Conservation (phyloP, 768 basidiomycete species). For the Mycena olivaceomarginata region DNA sequence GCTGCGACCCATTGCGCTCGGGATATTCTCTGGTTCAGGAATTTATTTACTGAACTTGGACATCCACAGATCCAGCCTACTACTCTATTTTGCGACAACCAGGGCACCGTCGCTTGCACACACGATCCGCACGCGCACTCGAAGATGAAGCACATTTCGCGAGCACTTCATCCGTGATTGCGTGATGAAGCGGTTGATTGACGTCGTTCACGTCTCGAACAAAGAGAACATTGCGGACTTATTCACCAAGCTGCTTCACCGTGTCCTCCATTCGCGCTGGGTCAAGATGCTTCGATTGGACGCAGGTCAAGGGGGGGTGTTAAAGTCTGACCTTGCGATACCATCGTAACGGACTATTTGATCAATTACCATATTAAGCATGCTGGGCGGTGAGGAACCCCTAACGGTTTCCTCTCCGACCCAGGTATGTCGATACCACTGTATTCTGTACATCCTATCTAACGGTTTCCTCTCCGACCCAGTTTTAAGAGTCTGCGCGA, state of each 20-base stretch:
- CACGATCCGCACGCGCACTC: constrained; percentile 50
- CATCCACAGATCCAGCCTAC: constrained; percentile 20
- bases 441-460: too few relatives aligned
- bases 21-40: constrained; percentile 26
- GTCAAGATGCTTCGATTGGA: constrained; percentile 28
- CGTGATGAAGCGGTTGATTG: constrained; percentile 43
- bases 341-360: too few relatives aligned
- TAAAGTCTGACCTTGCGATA: too few relatives aligned
- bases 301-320: constrained; percentile 34
- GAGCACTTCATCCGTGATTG: constrained; percentile 50
- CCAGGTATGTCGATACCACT: too few relatives aligned
- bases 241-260: constrained; percentile 50
- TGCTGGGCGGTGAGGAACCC: too few relatives aligned
- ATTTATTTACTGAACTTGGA: constrained; percentile 46
- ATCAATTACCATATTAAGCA: too few relatives aligned
- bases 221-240: constrained; percentile 49
- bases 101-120: constrained; percentile 41
- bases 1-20: constrained; percentile 19
- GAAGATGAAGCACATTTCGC: constrained; percentile 54
- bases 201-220: constrained; percentile 45
- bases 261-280: constrained; percentile 20
- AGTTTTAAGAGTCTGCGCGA: too few relatives aligned
- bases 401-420: too few relatives aligned
- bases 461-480: too few relatives aligned
- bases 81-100: constrained; percentile 37